Conservation (phyloP, 768 basidiomycete genomes). For the Hygrophorus russula region DNA sequence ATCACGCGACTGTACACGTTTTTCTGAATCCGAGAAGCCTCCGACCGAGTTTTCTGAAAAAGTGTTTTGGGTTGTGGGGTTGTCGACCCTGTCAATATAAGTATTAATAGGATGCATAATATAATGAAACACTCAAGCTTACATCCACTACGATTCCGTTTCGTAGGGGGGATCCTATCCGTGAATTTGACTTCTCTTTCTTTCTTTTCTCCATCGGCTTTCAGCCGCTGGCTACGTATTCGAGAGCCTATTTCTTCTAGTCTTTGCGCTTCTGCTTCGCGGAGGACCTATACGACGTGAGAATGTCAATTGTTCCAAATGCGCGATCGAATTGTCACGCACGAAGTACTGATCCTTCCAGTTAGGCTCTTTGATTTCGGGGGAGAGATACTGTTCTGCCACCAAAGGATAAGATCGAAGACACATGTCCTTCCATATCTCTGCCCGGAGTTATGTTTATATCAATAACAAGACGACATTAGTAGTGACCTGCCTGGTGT, state of each 20-base stretch:
- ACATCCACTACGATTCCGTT: slow-evolving; percentile 52
- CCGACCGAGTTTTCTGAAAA: slow-evolving; percentile 66
- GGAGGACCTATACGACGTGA: slow-evolving; percentile 31
- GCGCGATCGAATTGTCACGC: slow-evolving; percentile 15
- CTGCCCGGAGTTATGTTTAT: slow-evolving; percentile 14
- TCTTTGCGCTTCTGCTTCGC: slow-evolving; percentile 48
- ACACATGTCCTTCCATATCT: slow-evolving; percentile 59
- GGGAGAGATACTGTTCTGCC: slow-evolving; percentile 32
- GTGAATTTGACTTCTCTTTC: slow-evolving; percentile 66
- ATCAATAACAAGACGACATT: not conserved
- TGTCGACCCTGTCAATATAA: slow-evolving; percentile 21
- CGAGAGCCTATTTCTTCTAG: slow-evolving; percentile 52
- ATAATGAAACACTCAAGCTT: slow-evolving; percentile 17
- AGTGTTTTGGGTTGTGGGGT: slow-evolving; percentile 47
- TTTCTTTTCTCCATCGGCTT: slow-evolving; percentile 65
- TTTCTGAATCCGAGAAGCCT: slow-evolving; percentile 58
- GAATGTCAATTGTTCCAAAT: slow-evolving; percentile 6
- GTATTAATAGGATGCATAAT: slow-evolving; percentile 7
- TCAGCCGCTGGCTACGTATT: slow-evolving; percentile 54
- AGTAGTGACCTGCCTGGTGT: slow-evolving; percentile 38
- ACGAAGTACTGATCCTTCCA: slow-evolving; percentile 69
- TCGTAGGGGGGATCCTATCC: slow-evolving; percentile 53
- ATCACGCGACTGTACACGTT: slow-evolving; percentile 43
- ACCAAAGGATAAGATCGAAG: slow-evolving; percentile 46
- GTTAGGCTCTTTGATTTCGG: slow-evolving; percentile 32